Evolutionary conservation across 176 grass and related monocot species (phyloP).

Genomic region (Cenchrus americanus): DNA sequence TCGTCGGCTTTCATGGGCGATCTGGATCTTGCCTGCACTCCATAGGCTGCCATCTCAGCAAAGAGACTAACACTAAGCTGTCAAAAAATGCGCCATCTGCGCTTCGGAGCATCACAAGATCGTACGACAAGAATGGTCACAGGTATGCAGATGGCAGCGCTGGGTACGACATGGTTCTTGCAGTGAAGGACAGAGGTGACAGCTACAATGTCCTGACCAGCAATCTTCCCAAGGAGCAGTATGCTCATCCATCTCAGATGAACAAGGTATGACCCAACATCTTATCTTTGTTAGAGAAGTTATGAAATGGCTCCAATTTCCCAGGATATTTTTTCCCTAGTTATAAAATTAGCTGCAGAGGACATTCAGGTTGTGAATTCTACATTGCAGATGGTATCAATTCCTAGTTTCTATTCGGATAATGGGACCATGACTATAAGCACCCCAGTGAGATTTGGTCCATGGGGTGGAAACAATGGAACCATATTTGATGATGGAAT

Average conservation of each 20-base stretch:
- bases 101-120: conserved; percentile 48
- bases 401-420: conserved; percentile 64
- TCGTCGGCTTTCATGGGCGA: conserved; percentile 53
- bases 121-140: conserved; percentile 50
- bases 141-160: conserved; percentile 43
- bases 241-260: conserved; percentile 33
- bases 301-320: background rate
- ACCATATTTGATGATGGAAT: conserved; percentile 98
- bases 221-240: conserved; percentile 50
- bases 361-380: conserved; percentile 4
- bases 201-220: conserved; percentile 50
- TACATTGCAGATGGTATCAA: conserved; percentile 60
- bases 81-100: conserved; percentile 48
- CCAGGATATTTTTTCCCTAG: background rate
- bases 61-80: conserved; percentile 35
- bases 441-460: conserved; percentile 72
- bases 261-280: conserved; percentile 50
- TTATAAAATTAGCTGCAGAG: background rate
- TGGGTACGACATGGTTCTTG: conserved; percentile 64
- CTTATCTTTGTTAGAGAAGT: background rate
- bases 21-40: conserved; percentile 51
- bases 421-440: conserved; percentile 52
- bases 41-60: conserved; percentile 52
- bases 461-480: conserved; percentile 86
- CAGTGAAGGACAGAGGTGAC: conserved; percentile 53